phyloP scores from a whole-genome alignment of 164 flowering plant genomes.

The Vitis rupestris region DNA sequence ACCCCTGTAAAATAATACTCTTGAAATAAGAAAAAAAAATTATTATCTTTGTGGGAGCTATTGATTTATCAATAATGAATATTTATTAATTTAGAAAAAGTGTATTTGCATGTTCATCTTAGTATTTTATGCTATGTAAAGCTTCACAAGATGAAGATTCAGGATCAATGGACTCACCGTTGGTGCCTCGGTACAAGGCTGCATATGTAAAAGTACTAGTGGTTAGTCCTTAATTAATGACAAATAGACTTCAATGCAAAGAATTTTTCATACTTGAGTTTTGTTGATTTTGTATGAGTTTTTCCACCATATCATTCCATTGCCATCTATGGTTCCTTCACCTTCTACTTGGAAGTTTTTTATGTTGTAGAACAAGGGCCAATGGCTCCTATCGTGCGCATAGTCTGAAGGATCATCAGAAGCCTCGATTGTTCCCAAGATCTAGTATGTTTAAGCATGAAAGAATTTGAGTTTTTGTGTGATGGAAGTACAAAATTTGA shows the following conservation, averaged over 20 bases:
- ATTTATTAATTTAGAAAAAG: no score
- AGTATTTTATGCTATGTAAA: no score
- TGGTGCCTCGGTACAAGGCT: conserved; percentile 36
- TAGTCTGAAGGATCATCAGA: conserved; percentile 26
- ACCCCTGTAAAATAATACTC: no score
- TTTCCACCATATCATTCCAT: conserved; percentile 29
- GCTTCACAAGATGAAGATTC: no score
- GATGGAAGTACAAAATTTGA: not conserved
- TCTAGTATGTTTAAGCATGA: conserved; percentile 11
- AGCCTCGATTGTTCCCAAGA: conserved; percentile 32
- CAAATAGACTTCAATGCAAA: no score
- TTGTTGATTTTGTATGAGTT: conserved; percentile 37
- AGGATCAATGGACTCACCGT: conserved; percentile 20
- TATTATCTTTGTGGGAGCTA: not conserved
- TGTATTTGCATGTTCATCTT: no score
- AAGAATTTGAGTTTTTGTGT: not conserved
- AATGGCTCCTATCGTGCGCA: conserved; percentile 20
- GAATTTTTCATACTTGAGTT: conserved; percentile 13
- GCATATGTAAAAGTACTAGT: not conserved
- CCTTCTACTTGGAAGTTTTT: conserved; percentile 39
- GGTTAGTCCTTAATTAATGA: not conserved
- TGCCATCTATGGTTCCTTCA: conserved; percentile 50
- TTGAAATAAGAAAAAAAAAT: not conserved
- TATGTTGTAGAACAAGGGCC: conserved; percentile 40
- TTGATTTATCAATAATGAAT: no score